Evolutionary conservation across 805 yeast genomes (phyloP).

Genomic region (Ogataea neopini): DNA sequence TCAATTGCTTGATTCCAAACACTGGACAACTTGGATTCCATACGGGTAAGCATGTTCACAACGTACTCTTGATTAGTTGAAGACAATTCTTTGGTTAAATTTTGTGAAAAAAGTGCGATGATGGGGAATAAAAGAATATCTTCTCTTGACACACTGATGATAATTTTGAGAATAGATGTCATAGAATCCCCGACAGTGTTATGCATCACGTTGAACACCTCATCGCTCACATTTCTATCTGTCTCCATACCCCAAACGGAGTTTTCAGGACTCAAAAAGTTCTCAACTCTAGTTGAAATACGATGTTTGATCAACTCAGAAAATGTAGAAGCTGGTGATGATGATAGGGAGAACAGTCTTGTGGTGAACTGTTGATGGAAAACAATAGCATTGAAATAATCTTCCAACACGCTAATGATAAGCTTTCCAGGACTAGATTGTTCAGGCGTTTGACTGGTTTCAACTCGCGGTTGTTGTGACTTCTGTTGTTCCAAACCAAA

Average conservation of each 20-base stretch:
- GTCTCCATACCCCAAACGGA: conserved; percentile 25
- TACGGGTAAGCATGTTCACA: conserved; percentile 48
- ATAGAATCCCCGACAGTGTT: conserved; percentile 29
- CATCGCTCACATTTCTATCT: conserved; percentile 34
- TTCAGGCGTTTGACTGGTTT: neutral
- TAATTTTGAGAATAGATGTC: conserved; percentile 33
- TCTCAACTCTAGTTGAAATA: conserved; percentile 23
- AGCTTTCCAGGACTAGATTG: neutral
- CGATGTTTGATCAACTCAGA: conserved; percentile 42
- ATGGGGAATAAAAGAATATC: conserved; percentile 45
- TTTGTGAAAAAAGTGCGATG: conserved; percentile 44
- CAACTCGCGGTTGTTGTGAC: neutral
- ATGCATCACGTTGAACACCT: conserved; percentile 33
- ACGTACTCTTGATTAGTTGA: conserved; percentile 66
- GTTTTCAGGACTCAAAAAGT: conserved; percentile 13
- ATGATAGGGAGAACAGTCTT: conserved; percentile 45
- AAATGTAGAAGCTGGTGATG: conserved; percentile 40
- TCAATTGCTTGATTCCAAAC: conserved; percentile 63
- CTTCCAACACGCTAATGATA: conserved; percentile 13
- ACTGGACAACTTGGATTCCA: conserved; percentile 50
- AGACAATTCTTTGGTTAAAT: conserved; percentile 37
- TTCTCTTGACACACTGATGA: conserved; percentile 38
- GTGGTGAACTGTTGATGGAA: conserved; percentile 52
- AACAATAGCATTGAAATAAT: conserved; percentile 18
- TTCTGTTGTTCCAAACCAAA: conserved; percentile 9